Percentiles rank a stretch among this genome's conserved stretches.
phyloP scores from a whole-genome alignment of 345 rosid genomes.

The Lepidium didymum region DNA sequence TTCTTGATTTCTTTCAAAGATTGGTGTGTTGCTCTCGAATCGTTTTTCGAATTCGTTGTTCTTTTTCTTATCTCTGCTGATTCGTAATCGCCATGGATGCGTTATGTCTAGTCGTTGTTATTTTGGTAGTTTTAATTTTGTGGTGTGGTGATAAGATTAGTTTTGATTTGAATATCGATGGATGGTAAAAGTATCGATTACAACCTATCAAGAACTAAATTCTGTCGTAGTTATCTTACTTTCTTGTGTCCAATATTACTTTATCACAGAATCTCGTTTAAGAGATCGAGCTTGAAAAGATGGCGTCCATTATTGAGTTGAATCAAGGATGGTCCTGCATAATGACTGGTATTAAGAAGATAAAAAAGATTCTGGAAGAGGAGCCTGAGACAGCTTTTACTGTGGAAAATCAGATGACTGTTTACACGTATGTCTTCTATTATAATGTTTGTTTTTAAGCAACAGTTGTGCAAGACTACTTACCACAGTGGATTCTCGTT shows the following conservation, averaged over 20 bases:
- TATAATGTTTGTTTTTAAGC: background rate
- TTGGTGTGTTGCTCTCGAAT: background rate
- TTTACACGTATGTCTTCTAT: constrained; percentile 36
- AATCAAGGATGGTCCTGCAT: constrained; percentile 56
- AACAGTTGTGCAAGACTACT: background rate
- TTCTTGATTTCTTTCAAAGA: background rate
- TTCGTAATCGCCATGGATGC: background rate
- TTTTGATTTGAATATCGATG: background rate
- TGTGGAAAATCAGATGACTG: constrained; percentile 41
- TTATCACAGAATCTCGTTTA: background rate
- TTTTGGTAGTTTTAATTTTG: background rate
- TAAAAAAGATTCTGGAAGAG: constrained; percentile 60
- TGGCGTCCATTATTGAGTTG: constrained; percentile 38
- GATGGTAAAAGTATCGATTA: background rate
- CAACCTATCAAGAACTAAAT: background rate
- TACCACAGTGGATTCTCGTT: background rate
- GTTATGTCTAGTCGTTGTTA: background rate
- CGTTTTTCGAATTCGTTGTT: background rate
- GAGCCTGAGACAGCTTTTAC: constrained; percentile 31
- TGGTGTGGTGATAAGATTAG: background rate
- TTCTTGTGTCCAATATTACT: background rate
- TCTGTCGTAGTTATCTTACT: background rate
- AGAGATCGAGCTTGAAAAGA: background rate
- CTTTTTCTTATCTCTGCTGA: background rate
- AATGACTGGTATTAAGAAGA: constrained; percentile 48